phyloP scores from a whole-genome alignment of 2,329 filamentous ascomycete species.

The Pyrenochaeta sp. region DNA sequence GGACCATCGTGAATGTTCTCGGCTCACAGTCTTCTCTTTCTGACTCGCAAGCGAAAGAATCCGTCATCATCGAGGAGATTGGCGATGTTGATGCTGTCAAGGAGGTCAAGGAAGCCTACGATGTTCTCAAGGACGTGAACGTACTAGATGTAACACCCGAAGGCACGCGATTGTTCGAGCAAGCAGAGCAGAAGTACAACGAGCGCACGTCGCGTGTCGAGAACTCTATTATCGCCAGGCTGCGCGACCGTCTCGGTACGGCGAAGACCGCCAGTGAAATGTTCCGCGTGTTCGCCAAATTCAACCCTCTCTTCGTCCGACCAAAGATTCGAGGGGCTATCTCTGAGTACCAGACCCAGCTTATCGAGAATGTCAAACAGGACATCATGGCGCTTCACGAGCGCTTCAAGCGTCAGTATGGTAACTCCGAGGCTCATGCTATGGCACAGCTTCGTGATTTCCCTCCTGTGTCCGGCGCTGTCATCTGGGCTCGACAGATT shows the following conservation, averaged over 20 bases:
- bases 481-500: slow-evolving; percentile 97
- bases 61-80: slow-evolving; percentile 87
- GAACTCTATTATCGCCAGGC: slow-evolving; percentile 95
- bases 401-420: slow-evolving; percentile 98
- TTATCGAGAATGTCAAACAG: slow-evolving; percentile 97
- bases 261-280: slow-evolving; percentile 99
- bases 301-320: slow-evolving; percentile 97
- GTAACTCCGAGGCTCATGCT: slow-evolving; percentile 94
- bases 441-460: slow-evolving; percentile 98
- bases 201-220: slow-evolving; percentile 96
- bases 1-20: slow-evolving; percentile 96
- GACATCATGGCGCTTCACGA: slow-evolving; percentile 94
- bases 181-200: slow-evolving; percentile 95
- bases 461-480: slow-evolving; percentile 93
- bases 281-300: slow-evolving; percentile 99
- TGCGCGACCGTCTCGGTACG: slow-evolving; percentile 90
- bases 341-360: slow-evolving; percentile 95
- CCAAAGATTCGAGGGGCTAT: slow-evolving; percentile 99
- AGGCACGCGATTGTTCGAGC: slow-evolving; percentile 90
- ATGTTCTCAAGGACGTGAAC: slow-evolving; percentile 92
- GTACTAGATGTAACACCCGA: slow-evolving; percentile 90
- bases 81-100: slow-evolving; percentile 97
- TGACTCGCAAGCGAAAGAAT: slow-evolving; percentile 48
- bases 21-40: slow-evolving; percentile 66
- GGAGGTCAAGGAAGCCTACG: slow-evolving; percentile 94